Evolutionary conservation across 345 rosid species (phyloP).

Genomic region (Gossypium turneri): DNA sequence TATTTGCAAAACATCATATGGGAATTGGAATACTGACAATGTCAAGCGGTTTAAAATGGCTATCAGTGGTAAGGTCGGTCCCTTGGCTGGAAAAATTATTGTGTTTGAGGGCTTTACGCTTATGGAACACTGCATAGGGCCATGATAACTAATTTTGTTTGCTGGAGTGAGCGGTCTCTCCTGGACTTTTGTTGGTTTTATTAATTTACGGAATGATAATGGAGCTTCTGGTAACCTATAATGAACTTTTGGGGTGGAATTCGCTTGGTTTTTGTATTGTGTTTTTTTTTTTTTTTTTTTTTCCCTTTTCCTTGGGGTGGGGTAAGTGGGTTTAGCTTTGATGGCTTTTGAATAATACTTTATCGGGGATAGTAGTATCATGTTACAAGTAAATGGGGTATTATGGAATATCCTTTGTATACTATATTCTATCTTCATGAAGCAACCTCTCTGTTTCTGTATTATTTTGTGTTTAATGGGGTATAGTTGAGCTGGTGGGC

Average conservation of each 20-base stretch:
- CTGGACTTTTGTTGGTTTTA: slow-evolving; percentile 10
- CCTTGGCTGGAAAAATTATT: slow-evolving; percentile 12
- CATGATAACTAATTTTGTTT: slow-evolving; percentile 14
- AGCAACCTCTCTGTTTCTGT: slow-evolving; percentile 3
- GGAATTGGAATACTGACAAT: slow-evolving; percentile 4
- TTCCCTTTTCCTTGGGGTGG: background rate
- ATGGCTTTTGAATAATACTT: background rate
- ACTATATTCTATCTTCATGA: background rate
- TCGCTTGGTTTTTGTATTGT: slow-evolving; percentile 7
- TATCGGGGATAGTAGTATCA: background rate
- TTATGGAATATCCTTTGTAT: background rate
- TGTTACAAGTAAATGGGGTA: background rate
- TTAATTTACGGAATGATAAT: slow-evolving; percentile 12
- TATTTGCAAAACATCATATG: slow-evolving; percentile 7
- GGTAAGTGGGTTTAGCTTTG: background rate
- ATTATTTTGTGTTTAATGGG: slow-evolving; percentile 1
- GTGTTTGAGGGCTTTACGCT: slow-evolving; percentile 15
- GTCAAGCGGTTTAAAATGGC: slow-evolving; percentile 13
- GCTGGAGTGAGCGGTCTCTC: slow-evolving; percentile 1
- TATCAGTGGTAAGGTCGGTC: slow-evolving; percentile 6
- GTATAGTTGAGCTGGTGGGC: background rate
- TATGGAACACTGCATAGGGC: slow-evolving; percentile 10
- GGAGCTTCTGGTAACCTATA: slow-evolving; percentile 17
- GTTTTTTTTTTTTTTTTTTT: background rate
- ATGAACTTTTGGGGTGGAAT: background rate